Conservation (phyloP, 129 eudicot genomes). For the Kitagawia praeruptora region DNA sequence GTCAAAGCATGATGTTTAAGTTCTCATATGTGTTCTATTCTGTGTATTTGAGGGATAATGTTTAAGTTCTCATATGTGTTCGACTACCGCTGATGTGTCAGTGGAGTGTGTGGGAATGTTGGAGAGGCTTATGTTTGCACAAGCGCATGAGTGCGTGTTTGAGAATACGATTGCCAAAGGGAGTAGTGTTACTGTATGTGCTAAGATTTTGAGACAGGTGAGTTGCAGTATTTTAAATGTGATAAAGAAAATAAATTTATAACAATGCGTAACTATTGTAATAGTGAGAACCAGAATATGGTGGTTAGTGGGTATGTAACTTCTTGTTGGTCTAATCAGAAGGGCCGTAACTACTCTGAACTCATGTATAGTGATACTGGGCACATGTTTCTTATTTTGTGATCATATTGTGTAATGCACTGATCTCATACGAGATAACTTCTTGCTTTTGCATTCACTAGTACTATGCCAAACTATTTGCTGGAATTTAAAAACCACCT, state of each 20-base stretch:
- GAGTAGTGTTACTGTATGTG: constrained; percentile 76
- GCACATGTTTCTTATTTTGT: too few species aligned
- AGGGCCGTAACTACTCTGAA: background rate
- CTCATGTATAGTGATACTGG: too few species aligned
- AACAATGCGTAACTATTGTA: background rate
- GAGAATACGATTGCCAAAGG: constrained; percentile 93
- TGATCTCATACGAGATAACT: too few species aligned
- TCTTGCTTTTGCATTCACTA: too few species aligned
- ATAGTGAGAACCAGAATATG: background rate
- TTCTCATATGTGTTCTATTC: too few species aligned
- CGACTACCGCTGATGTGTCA: too few species aligned
- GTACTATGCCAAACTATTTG: too few species aligned
- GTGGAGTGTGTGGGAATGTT: constrained; percentile 97
- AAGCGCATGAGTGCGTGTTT: constrained; percentile 92
- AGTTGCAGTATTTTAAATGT: background rate
- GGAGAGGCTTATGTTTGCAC: constrained; percentile 97
- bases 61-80: too few species aligned
- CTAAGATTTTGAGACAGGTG: constrained; percentile 94
- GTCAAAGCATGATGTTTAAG: too few species aligned
- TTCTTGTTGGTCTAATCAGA: background rate
- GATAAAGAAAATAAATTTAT: background rate
- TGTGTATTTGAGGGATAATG: constrained; percentile 83
- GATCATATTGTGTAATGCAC: too few species aligned
- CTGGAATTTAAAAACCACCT: too few species aligned
- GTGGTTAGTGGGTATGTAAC: background rate